These are phyloP conservation scores for Pseudocercospora musae DNA, from an alignment of 2,329 filamentous ascomycete species.

Conservation along the genomic window DNA sequence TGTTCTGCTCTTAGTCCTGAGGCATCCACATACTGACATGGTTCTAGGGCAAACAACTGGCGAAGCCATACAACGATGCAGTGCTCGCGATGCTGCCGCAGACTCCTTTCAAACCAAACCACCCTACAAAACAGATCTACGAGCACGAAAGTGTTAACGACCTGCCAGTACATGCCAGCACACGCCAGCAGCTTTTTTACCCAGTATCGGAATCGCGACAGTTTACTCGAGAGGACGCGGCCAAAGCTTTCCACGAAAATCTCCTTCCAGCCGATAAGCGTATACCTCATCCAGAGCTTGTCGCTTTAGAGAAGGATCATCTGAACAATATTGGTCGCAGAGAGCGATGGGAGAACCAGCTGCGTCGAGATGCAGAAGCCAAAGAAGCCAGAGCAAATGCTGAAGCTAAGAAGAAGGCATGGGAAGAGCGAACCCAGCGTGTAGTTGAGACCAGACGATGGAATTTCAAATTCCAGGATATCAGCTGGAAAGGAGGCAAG, in stretches of 20 bases:
- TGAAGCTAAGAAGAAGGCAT: slow-evolving; percentile 43
- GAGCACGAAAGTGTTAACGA: slow-evolving; percentile 63
- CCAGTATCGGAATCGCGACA: slow-evolving; percentile 61
- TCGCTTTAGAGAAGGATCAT: slow-evolving; percentile 48
- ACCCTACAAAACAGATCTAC: slow-evolving; percentile 35
- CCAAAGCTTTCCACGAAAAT: slow-evolving; percentile 57
- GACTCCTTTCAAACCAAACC: slow-evolving; percentile 47
- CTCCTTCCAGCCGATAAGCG: slow-evolving; percentile 61
- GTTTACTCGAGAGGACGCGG: slow-evolving; percentile 65
- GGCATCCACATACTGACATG: slow-evolving; percentile 14
- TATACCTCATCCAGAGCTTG: slow-evolving; percentile 61
- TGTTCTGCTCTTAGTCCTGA: too few relatives aligned
- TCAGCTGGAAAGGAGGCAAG: slow-evolving; percentile 54
- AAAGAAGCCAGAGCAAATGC: slow-evolving; percentile 39
- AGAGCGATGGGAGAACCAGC: slow-evolving; percentile 45
- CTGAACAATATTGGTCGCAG: slow-evolving; percentile 37
- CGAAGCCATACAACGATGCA: slow-evolving; percentile 71
- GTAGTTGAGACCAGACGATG: slow-evolving; percentile 51
- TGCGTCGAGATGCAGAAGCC: slow-evolving; percentile 32
- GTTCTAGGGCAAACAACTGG: slow-evolving; percentile 69
- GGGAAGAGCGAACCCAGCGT: slow-evolving; percentile 42
- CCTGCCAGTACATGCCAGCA: slow-evolving; percentile 56
- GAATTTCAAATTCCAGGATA: slow-evolving; percentile 59
- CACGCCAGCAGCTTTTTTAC: slow-evolving; percentile 57
- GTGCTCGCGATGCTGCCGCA: slow-evolving; percentile 77